phyloP scores from a whole-genome alignment of 2,329 filamentous ascomycete genomes.

The Trichocomaceae sp. region DNA sequence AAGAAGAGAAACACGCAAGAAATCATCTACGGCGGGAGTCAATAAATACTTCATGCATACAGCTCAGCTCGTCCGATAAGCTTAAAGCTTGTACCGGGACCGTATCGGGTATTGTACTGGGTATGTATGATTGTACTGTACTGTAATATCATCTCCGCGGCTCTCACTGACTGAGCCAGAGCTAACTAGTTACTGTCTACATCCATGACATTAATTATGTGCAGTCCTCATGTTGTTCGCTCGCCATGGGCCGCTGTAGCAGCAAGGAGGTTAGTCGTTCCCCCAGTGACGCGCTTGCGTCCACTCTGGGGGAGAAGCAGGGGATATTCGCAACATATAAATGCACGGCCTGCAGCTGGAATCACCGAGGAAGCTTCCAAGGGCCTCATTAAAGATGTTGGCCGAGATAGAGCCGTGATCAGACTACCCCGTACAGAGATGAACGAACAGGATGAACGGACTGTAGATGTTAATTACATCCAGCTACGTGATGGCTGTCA shows the following conservation, averaged over 20 bases:
- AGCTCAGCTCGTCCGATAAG: neutral
- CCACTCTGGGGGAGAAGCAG: neutral
- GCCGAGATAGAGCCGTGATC: neutral
- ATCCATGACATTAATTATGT: conserved; percentile 3
- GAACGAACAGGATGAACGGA: neutral
- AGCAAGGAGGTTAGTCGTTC: neutral
- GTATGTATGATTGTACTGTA: neutral
- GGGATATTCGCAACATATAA: neutral
- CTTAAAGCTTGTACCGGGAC: neutral
- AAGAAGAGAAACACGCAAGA: neutral
- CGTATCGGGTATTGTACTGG: neutral
- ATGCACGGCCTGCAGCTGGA: neutral
- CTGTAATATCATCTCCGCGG: neutral
- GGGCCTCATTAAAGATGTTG: conserved; percentile 1
- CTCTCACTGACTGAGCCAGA: neutral
- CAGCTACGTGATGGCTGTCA: conserved; percentile 50
- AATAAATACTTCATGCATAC: neutral
- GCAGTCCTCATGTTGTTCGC: conserved; percentile 13
- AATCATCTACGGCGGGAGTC: no score
- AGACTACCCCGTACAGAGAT: neutral
- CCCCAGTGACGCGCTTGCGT: neutral
- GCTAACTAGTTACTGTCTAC: no score
- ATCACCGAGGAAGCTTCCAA: neutral
- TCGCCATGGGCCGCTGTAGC: neutral
- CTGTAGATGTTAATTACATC: conserved; percentile 11